Base-by-base conservation (phyloP, 495 filamentous ascomycete species). In the Penicillium coffeae region DNA sequence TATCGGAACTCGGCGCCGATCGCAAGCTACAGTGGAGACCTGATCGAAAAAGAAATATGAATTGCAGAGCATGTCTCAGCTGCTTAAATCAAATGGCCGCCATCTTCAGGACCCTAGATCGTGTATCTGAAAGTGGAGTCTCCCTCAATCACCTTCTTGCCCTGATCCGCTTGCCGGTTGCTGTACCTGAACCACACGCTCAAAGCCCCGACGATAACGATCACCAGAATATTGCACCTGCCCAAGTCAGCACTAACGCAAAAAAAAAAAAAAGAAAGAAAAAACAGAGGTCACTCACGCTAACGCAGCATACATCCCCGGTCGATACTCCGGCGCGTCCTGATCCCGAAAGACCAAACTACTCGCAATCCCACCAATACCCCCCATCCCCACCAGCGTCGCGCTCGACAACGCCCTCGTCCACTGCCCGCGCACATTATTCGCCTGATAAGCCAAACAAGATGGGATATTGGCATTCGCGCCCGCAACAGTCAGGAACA, bases 361-460 rank as follows among this genome's bases (percentile, higher is more conserved):
- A 25, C 79, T 77, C 8, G 70, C 70, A 52, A 86, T 84, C 13
- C 82, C 82, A 16, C 83, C 83, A 41, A 85, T 67, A 15, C 75
- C 79, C 9, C 80, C 81, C 30, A 74, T 63, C 5, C 73, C 75
- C 1, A 73, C 78, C 13, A 82, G 69, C 0, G 74, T 77, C 0
- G 82, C 80, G 25, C 76, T 79, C 39, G 66, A 71, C 20, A 86
- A 73, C 0, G 82, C 83, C 10, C 82, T 74, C 38, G 80, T 84
- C 82, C 81, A 85, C 53, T 86, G 82, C 1, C 82, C 82, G 21
- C 79, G 79, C 55, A 85, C 73, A 50, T 86, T 86, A 60, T 84
- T 85, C 7, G 80, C 76, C 58, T 86, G 82, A 56, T 83, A 85
- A 0, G 81, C 74, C 73, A 86, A 65, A 5, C 66, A 64, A 2